Percentiles rank a stretch among this genome's conserved stretches.
Evolutionary conservation across 371 early-diverging fungal genomes (phyloP).

Genomic region (Phascolomyces articulosus): DNA sequence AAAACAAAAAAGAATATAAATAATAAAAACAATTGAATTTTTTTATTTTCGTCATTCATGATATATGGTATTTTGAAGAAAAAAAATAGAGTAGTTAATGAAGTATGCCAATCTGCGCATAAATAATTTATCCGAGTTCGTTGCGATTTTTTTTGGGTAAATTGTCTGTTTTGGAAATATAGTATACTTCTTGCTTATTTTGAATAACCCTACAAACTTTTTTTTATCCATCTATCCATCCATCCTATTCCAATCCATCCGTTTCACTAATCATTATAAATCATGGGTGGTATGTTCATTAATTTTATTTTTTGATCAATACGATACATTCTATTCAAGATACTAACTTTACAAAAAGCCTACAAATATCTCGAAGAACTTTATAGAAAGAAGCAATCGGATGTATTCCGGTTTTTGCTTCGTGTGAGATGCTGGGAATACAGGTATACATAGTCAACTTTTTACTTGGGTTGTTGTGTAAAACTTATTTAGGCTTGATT

Average conservation of each 20-base stretch:
- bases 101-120: too few species aligned
- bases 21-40: too few species aligned
- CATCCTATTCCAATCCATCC: conserved; percentile 15
- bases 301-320: not conserved
- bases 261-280: not conserved
- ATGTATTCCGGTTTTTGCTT: conserved; percentile 98
- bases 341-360: conserved; percentile 42
- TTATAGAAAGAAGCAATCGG: conserved; percentile 98
- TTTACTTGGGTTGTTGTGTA: not conserved
- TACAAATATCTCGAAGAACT: conserved; percentile 98
- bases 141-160: too few species aligned
- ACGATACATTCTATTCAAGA: not conserved
- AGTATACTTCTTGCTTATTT: too few species aligned
- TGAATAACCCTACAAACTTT: too few species aligned
- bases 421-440: conserved; percentile 99
- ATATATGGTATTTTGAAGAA: too few species aligned
- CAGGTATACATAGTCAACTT: conserved; percentile 42
- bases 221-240: conserved; percentile 23
- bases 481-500: conserved; percentile 13
- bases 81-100: too few species aligned
- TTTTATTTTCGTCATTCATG: too few species aligned
- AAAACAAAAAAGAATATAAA: not conserved
- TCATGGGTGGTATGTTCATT: conserved; percentile 14
- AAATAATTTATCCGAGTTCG: too few species aligned
- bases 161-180: too few species aligned